phyloP scores from a whole-genome alignment of 352 stramenopile genomes.

The Phytopythium oedochilum region DNA sequence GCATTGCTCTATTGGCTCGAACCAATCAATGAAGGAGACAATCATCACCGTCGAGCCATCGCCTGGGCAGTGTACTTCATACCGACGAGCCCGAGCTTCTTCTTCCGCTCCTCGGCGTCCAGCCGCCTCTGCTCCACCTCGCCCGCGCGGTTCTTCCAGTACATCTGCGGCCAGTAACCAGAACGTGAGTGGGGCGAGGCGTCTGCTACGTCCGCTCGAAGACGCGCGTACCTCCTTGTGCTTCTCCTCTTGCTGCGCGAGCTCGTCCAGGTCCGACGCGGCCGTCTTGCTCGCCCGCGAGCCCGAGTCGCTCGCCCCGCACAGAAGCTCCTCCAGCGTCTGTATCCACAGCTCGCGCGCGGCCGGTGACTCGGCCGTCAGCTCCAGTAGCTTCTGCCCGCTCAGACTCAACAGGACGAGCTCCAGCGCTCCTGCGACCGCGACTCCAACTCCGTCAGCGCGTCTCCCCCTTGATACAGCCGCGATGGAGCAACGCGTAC shows the following conservation, averaged over 20 bases:
- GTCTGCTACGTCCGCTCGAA: neutral
- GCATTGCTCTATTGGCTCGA: neutral
- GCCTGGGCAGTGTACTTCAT: constrained; percentile 72
- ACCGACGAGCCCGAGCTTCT: constrained; percentile 56
- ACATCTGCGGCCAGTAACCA: constrained; percentile 21
- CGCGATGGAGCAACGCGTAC: constrained; percentile 11
- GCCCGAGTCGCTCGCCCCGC: constrained; percentile 20
- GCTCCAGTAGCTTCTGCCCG: constrained; percentile 61
- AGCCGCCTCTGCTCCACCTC: constrained; percentile 54
- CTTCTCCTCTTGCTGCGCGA: constrained; percentile 54
- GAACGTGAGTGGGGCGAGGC: neutral
- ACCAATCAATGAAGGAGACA: too few relatives aligned
- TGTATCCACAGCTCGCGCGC: constrained; percentile 64
- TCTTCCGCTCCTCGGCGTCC: constrained; percentile 73
- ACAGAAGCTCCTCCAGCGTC: constrained; percentile 62
- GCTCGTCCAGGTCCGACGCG: constrained; percentile 14
- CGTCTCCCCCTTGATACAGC: too few relatives aligned
- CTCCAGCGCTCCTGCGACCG: constrained; percentile 23
- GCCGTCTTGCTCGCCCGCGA: constrained; percentile 29
- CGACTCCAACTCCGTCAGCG: neutral
- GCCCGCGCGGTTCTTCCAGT: constrained; percentile 63
- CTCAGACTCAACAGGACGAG: constrained; percentile 43
- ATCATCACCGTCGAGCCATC: constrained; percentile 34
- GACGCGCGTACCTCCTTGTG: constrained; percentile 39
- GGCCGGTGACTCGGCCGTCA: constrained; percentile 31